A percentile compares a stretch with the other conserved stretches of the same genome.
Evolutionary conservation across 208 protist species (phyloP).

Genomic region (Plasmodiophora brassicae): DNA sequence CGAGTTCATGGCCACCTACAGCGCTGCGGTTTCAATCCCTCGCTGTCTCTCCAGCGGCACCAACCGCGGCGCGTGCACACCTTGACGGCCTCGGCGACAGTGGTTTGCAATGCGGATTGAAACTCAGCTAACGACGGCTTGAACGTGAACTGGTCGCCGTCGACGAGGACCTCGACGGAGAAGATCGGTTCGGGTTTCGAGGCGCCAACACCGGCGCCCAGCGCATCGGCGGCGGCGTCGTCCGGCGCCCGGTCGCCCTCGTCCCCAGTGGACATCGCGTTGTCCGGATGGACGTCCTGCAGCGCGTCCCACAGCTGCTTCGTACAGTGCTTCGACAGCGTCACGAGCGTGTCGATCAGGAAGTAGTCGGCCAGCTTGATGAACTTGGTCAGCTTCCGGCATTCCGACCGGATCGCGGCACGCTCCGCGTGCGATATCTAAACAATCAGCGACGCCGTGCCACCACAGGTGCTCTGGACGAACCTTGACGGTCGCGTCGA

Average conservation of each 20-base stretch:
- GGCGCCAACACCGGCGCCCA: background rate
- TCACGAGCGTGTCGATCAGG: slow-evolving; percentile 72
- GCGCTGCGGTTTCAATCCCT: no score
- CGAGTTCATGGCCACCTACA: background rate
- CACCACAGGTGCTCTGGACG: no score
- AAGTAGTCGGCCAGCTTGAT: slow-evolving; percentile 87
- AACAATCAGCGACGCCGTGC: background rate
- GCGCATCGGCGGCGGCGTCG: background rate
- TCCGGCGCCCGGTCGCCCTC: background rate
- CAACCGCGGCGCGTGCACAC: no score
- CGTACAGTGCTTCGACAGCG: slow-evolving; percentile 29
- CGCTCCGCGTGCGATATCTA: slow-evolving; percentile 10
- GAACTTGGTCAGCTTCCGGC: slow-evolving; percentile 76
- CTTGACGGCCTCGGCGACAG: background rate
- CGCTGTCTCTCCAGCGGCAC: no score
- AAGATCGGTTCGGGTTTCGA: slow-evolving; percentile 10
- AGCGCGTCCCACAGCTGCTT: background rate
- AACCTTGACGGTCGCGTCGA: no score
- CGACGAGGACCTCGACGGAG: background rate
- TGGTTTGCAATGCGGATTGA: background rate
- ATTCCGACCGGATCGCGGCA: background rate
- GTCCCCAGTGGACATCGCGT: no score
- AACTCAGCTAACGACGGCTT: background rate
- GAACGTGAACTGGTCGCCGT: background rate
- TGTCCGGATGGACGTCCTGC: background rate